Conservation (phyloP, 495 filamentous ascomycete species). For the Cladorrhinum samala region DNA sequence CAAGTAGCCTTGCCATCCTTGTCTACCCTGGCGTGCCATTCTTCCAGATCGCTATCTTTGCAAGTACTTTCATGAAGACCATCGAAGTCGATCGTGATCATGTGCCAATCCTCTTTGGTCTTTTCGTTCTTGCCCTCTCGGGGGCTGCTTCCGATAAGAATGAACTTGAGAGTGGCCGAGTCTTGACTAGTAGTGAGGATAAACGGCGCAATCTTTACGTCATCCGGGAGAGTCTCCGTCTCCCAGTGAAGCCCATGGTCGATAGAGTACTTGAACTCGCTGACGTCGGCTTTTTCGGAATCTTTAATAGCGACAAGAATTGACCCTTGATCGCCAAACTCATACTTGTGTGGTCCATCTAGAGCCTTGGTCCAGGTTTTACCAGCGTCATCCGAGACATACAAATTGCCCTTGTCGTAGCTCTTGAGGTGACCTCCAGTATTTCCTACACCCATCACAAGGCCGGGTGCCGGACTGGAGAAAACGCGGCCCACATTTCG, state of each 20-base stretch:
- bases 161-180: slow-evolving; percentile 84
- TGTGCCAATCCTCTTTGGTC: slow-evolving; percentile 39
- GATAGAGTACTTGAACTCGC: slow-evolving; percentile 67
- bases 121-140: slow-evolving; percentile 33
- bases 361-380: slow-evolving; percentile 69
- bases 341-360: slow-evolving; percentile 84
- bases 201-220: slow-evolving; percentile 56
- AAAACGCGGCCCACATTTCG: slow-evolving; percentile 79
- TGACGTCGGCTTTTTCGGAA: slow-evolving; percentile 50
- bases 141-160: slow-evolving; percentile 48
- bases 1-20: slow-evolving; percentile 75
- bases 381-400: slow-evolving; percentile 86
- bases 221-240: slow-evolving; percentile 52
- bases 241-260: slow-evolving; percentile 83
- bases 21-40: slow-evolving; percentile 78
- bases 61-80: slow-evolving; percentile 77
- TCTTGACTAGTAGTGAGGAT: slow-evolving; percentile 81
- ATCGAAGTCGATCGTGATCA: slow-evolving; percentile 76
- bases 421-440: slow-evolving; percentile 63
- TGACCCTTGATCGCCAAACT: slow-evolving; percentile 87
- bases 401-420: slow-evolving; percentile 67
- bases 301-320: slow-evolving; percentile 77
- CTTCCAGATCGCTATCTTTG: slow-evolving; percentile 71
- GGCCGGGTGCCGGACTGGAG: slow-evolving; percentile 85
- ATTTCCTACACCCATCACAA: slow-evolving; percentile 91